These are phyloP conservation scores for Calonectria honghensis DNA, from an alignment of 2,329 filamentous ascomycete species.

Conservation along the genomic window DNA sequence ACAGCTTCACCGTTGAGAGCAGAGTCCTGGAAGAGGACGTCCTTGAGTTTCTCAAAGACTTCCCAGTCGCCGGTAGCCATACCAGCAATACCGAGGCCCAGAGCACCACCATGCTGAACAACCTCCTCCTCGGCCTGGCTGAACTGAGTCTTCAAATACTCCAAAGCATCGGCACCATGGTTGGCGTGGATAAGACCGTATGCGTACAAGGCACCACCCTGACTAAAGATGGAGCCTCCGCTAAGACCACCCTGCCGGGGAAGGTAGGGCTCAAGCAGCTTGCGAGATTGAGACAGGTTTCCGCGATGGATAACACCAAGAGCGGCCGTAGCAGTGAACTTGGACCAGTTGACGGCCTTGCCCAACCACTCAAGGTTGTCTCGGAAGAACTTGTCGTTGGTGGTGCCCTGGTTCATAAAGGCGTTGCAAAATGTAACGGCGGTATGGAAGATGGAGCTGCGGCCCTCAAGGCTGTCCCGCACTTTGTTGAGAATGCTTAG, in stretches of 20 bases:
- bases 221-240: slow-evolving; percentile 92
- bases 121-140: slow-evolving; percentile 88
- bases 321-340: slow-evolving; percentile 97
- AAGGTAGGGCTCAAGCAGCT: slow-evolving; percentile 95
- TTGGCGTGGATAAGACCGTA: slow-evolving; percentile 98
- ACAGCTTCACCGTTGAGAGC: slow-evolving; percentile 98
- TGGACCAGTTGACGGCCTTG: slow-evolving; percentile 99
- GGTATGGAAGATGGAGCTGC: slow-evolving; percentile 99
- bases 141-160: slow-evolving; percentile 86
- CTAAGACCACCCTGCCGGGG: slow-evolving; percentile 85
- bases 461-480: slow-evolving; percentile 93
- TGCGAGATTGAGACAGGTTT: slow-evolving; percentile 93
- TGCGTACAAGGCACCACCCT: slow-evolving; percentile 95
- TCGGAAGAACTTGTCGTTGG: slow-evolving; percentile 98
- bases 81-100: slow-evolving; percentile 95
- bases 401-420: slow-evolving; percentile 99
- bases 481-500: slow-evolving; percentile 96
- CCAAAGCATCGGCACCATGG: slow-evolving; percentile 92
- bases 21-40: slow-evolving; percentile 92
- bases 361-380: slow-evolving; percentile 98
- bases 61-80: slow-evolving; percentile 96
- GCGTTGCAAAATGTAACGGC: slow-evolving; percentile 98
- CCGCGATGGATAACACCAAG: slow-evolving; percentile 97
- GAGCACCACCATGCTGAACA: slow-evolving; percentile 95
- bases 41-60: slow-evolving; percentile 93